Base-by-base conservation (phyloP, 2,329 filamentous ascomycete species). In the Pseudocercospora macadamiae region DNA sequence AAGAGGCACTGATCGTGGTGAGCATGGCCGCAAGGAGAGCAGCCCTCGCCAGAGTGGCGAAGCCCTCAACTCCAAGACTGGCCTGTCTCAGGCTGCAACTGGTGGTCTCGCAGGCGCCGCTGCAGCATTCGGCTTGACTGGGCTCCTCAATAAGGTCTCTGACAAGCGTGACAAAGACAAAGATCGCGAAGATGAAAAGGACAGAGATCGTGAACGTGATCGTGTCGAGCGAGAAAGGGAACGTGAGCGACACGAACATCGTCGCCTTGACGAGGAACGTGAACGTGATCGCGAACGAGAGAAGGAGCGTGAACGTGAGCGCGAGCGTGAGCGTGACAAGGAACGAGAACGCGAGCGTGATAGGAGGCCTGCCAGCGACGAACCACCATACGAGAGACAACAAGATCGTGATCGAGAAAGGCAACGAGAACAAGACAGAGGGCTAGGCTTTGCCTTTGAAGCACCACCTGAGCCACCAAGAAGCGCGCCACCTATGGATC, bases 361-460 rank as follows among this genome's bases (percentile, higher is more conserved):
- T 14, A 42, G 45, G 9, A 54, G 60, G 21, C 54, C 62, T 28
- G 65, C 62, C 37, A 68, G 64, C 53, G 68, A 70, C 19, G 68
- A 70, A 36, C 57, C 54, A 8, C 59, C 51, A 7, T 63, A 62
- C 42, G 64, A 68, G n/a, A 63, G 66, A n/a, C 59, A 67, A 30
- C 61, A 61, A n/a, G 62, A 66, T 39, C 57, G 61, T 23, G 74
- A 68, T 12, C 63, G 64, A n/a, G 21, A 39, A 10, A 30, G 21
- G 47, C 54, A 68, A 26, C 58, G 58, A 28, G 70, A 71, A 4
- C 32, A 57, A 16, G 70, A 72, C 44, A 64, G 66, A 18, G 68
- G 70, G 18, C 64, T 73, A 23, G 71, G 71, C 5, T 73, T 73
- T 42, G 71, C 71, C 2, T 73, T 72, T 37, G 71, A 73, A 56